phyloP scores from a whole-genome alignment of 305 asterid genomes.

The Fraxinus latifolia region DNA sequence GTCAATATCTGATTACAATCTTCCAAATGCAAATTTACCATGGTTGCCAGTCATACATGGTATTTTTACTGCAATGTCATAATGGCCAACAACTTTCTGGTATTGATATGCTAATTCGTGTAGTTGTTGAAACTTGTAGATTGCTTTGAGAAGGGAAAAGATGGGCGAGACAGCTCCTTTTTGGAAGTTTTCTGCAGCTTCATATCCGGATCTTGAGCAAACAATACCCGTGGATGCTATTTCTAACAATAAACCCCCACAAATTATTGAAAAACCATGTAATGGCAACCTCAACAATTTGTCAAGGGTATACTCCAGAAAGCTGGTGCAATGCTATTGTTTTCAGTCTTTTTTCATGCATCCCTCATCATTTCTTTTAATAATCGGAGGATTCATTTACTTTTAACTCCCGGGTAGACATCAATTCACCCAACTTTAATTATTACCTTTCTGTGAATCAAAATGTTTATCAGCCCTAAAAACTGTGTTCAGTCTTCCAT shows the following conservation, averaged over 20 bases:
- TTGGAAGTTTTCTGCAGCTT: conserved; percentile 89
- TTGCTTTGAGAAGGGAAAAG: conserved; percentile 79
- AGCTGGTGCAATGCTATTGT: conserved; percentile 3
- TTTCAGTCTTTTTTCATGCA: conserved; percentile 21
- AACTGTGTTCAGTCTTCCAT: background rate
- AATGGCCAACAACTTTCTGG: conserved; percentile 1
- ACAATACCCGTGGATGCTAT: conserved; percentile 26
- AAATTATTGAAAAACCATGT: conserved; percentile 28
- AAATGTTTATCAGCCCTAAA: background rate
- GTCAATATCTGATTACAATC: background rate
- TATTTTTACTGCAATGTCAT: conserved; percentile 5
- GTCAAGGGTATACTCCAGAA: conserved; percentile 46
- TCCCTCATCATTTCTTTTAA: conserved; percentile 6
- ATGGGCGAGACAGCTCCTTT: conserved; percentile 92
- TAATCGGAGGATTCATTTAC: background rate
- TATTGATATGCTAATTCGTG: conserved; percentile 18
- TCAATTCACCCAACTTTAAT: background rate
- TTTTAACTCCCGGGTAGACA: conserved; percentile 8
- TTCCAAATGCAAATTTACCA: background rate
- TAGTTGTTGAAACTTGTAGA: conserved; percentile 40
- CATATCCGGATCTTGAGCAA: conserved; percentile 81
- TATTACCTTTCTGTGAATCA: background rate
- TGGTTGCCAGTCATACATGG: background rate
- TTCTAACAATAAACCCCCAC: conserved; percentile 25
- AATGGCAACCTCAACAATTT: conserved; percentile 30